Conservation (phyloP, 1,284 basidiomycete species). For the Mycena sp. region DNA sequence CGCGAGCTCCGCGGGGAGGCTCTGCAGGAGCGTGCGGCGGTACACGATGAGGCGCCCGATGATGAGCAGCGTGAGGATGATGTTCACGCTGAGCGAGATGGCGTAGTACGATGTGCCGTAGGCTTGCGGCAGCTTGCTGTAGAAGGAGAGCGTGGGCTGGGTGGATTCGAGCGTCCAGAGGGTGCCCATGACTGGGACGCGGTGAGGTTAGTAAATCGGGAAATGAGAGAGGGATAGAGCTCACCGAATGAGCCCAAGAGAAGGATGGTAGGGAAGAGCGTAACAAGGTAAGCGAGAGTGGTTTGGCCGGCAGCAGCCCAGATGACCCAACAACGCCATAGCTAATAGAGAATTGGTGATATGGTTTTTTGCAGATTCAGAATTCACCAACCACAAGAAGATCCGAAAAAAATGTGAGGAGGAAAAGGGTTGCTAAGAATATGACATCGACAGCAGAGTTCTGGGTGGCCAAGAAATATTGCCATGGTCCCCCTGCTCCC, state of each 20-base stretch:
- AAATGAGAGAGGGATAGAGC: constrained; percentile 9
- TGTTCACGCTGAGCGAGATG: constrained; percentile 55
- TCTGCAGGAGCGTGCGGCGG: constrained; percentile 42
- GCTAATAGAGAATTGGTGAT: constrained; percentile 41
- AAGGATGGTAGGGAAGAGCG: constrained; percentile 42
- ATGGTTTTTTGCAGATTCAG: background rate
- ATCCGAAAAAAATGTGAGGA: constrained; percentile 52
- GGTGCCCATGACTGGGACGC: constrained; percentile 49
- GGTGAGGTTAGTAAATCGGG: background rate
- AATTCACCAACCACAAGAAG: constrained; percentile 46
- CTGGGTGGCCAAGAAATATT: constrained; percentile 51
- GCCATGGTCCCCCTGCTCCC: constrained; percentile 44
- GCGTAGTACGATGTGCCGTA: constrained; percentile 53
- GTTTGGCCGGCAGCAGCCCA: constrained; percentile 48
- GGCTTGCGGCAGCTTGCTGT: constrained; percentile 49
- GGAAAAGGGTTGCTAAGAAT: constrained; percentile 52
- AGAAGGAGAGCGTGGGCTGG: constrained; percentile 51
- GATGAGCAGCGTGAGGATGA: constrained; percentile 55
- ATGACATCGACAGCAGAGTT: constrained; percentile 51
- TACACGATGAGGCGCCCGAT: constrained; percentile 48
- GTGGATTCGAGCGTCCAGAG: constrained; percentile 55
- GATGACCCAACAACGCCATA: constrained; percentile 58
- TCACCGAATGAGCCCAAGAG: constrained; percentile 52
- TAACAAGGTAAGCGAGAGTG: constrained; percentile 43
- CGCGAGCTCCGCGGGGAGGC: constrained; percentile 46